A percentile compares a stretch with the other conserved stretches of the same genome.
These are phyloP conservation scores for Cetraspora pellucida DNA, from an alignment of 192 early-diverging fungal genomes.

Conservation along the genomic window DNA sequence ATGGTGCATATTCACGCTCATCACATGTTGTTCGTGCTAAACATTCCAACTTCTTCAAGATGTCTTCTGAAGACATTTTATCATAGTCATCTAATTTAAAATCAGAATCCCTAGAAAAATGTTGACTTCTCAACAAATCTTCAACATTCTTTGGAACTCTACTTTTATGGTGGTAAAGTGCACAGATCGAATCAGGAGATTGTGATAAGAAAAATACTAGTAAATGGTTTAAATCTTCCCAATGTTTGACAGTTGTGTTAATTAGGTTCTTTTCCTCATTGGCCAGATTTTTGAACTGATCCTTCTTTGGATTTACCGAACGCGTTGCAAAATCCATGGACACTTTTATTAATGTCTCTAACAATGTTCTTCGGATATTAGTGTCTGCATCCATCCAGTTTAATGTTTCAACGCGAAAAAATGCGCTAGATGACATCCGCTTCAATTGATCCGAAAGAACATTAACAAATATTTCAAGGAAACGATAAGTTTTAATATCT, in stretches of 20 bases:
- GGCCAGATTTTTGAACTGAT: not conserved
- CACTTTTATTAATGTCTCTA: constrained; percentile 22
- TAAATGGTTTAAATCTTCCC: constrained; percentile 33
- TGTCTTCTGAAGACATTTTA: not conserved
- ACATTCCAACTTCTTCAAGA: constrained; percentile 22
- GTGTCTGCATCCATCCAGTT: not conserved
- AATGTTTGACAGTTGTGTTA: not conserved
- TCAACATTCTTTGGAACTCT: constrained; percentile 27
- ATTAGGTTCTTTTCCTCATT: too few relatives aligned
- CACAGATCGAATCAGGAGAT: constrained; percentile 30
- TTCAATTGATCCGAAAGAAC: not conserved
- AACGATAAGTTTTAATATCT: constrained; percentile 23
- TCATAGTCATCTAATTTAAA: constrained; percentile 29
- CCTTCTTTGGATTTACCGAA: constrained; percentile 7
- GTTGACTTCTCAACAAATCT: constrained; percentile 28
- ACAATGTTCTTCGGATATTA: constrained; percentile 26
- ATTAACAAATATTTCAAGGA: constrained; percentile 34
- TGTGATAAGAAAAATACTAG: constrained; percentile 35
- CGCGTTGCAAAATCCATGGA: constrained; percentile 37
- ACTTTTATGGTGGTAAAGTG: constrained; percentile 14
- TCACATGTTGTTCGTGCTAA: constrained; percentile 17
- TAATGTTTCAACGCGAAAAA: constrained; percentile 25
- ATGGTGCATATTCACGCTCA: not conserved
- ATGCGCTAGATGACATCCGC: constrained; percentile 27
- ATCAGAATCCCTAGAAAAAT: too few relatives aligned